phyloP scores from a whole-genome alignment of 164 flowering plant species.

The Cinnamomum micranthum region DNA sequence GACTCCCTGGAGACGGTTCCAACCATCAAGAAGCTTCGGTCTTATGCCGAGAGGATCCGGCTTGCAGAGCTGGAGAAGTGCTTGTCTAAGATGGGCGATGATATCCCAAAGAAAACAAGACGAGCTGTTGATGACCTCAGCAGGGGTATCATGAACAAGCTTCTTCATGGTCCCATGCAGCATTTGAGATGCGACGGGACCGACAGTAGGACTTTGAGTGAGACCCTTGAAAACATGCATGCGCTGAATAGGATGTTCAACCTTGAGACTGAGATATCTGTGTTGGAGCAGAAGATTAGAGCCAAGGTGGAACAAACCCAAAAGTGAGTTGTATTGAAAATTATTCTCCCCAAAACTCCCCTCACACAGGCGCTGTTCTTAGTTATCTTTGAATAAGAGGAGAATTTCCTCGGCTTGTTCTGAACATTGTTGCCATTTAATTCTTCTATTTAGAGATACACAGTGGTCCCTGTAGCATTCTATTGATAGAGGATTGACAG shows the following conservation, averaged over 20 bases:
- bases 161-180: constrained; percentile 97
- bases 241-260: constrained; percentile 90
- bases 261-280: constrained; percentile 70
- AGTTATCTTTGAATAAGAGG: not conserved
- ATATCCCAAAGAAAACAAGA: constrained; percentile 60
- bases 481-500: not conserved
- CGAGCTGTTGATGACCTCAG: constrained; percentile 85
- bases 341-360: not conserved
- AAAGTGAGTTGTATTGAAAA: constrained; percentile 13
- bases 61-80: constrained; percentile 81
- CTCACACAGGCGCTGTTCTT: not conserved
- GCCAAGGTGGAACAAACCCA: constrained; percentile 77
- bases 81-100: constrained; percentile 79
- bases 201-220: constrained; percentile 72
- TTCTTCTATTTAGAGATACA: constrained; percentile 17
- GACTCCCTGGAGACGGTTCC: constrained; percentile 97
- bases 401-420: constrained; percentile 24
- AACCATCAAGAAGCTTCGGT: constrained; percentile 86
- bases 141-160: constrained; percentile 90
- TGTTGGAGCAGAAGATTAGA: constrained; percentile 79
- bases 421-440: constrained; percentile 8
- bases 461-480: not conserved
- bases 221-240: constrained; percentile 96
- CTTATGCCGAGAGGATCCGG: constrained; percentile 82
- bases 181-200: constrained; percentile 91